These are phyloP conservation scores for Microbotryomycetes sp. DNA, from an alignment of 1,284 basidiomycete genomes.

Conservation along the genomic window DNA sequence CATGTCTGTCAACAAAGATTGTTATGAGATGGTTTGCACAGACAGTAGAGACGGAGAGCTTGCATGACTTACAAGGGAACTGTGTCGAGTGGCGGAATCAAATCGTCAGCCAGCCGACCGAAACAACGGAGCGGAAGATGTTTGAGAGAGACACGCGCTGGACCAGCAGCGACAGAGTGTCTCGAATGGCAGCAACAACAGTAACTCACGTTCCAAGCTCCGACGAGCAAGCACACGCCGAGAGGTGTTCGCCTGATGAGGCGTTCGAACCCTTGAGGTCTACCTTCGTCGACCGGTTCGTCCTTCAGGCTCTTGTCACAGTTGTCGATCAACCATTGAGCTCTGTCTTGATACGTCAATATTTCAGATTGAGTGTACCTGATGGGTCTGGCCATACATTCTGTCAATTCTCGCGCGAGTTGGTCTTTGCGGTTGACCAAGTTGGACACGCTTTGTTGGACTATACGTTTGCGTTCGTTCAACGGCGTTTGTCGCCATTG, in stretches of 20 bases:
- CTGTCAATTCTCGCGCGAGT: conserved; percentile 65
- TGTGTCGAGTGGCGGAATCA: not conserved
- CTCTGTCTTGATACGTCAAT: conserved; percentile 69
- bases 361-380: conserved; percentile 61
- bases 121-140: not conserved
- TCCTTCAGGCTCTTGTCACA: conserved; percentile 71
- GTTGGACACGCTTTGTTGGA: conserved; percentile 67
- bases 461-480: conserved; percentile 64
- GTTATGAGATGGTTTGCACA: not conserved
- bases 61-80: not conserved
- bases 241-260: conserved; percentile 75
- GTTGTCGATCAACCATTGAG: conserved; percentile 76
- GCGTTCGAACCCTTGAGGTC: conserved; percentile 47
- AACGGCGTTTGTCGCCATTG: conserved; percentile 64
- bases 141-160: not conserved
- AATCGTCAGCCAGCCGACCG: not conserved
- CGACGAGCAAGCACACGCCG: conserved; percentile 79
- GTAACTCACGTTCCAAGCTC: conserved; percentile 71
- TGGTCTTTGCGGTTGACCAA: conserved; percentile 64
- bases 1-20: conserved; percentile 56
- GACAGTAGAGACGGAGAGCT: not conserved
- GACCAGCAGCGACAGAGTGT: not conserved
- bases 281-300: conserved; percentile 50
- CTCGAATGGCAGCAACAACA: not conserved
- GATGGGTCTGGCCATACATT: conserved; percentile 61